Conservation (phyloP, 1,284 basidiomycete species). For the Ustilago trichophora region DNA sequence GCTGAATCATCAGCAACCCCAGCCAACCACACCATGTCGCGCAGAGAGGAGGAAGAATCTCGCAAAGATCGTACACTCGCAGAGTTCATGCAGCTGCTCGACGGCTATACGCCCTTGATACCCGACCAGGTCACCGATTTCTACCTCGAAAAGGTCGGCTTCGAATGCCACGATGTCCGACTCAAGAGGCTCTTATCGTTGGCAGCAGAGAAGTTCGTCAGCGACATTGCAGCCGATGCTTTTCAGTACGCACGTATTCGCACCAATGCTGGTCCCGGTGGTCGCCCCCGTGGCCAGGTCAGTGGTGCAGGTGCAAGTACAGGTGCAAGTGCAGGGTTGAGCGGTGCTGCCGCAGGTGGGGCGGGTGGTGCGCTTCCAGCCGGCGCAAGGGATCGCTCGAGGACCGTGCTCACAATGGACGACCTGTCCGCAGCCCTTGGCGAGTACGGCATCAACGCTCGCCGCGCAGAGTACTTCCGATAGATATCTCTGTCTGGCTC, state of each 20-base stretch:
- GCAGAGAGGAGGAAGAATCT: conserved; percentile 77
- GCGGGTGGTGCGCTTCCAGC: conserved; percentile 12
- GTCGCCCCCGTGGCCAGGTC: conserved; percentile 53
- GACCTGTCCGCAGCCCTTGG: conserved; percentile 88
- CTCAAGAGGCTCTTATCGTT: conserved; percentile 88
- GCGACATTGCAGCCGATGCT: conserved; percentile 95
- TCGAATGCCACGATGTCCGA: conserved; percentile 84
- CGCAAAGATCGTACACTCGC: conserved; percentile 81
- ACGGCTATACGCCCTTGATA: conserved; percentile 95
- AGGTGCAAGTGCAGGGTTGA: conserved; percentile 3
- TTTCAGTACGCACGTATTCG: conserved; percentile 97
- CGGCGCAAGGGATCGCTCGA: conserved; percentile 76
- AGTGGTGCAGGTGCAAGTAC: conserved; percentile 21
- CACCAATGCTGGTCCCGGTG: conserved; percentile 70
- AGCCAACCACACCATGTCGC: conserved; percentile 54
- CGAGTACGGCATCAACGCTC: conserved; percentile 78
- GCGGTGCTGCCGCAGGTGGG: conserved; percentile 15
- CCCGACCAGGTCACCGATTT: conserved; percentile 98
- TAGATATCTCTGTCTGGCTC: conserved; percentile 12
- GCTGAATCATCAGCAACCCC: conserved; percentile 29
- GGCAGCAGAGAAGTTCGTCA: conserved; percentile 97
- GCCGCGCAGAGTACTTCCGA: conserved; percentile 63
- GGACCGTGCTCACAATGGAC: conserved; percentile 98
- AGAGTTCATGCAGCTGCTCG: conserved; percentile 93
- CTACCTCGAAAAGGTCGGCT: conserved; percentile 93